Evolutionary conservation across 2,329 filamentous ascomycete genomes (phyloP).

Genomic region (Alternaria dauci): DNA sequence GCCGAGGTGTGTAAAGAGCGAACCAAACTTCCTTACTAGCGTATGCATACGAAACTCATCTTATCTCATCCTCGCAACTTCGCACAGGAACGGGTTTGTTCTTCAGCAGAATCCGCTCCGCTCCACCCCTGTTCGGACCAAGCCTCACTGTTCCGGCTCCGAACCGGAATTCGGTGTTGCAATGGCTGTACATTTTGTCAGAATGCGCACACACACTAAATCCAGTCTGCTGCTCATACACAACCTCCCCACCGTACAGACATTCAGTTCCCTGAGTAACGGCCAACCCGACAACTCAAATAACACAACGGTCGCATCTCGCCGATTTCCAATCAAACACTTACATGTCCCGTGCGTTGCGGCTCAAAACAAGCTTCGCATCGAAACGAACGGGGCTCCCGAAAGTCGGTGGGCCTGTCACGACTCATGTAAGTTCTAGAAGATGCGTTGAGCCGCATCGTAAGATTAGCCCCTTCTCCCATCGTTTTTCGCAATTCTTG

Average conservation of each 20-base stretch:
- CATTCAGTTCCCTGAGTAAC: neutral
- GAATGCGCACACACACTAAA: neutral
- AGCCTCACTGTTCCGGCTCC: conserved; percentile 3
- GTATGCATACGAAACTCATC: conserved; percentile 5
- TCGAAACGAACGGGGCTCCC: conserved; percentile 27
- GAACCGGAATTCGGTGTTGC: neutral
- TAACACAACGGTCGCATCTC: neutral
- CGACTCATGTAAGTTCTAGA: conserved; percentile 29
- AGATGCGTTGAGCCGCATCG: conserved; percentile 20
- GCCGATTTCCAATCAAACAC: neutral
- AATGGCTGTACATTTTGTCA: neutral
- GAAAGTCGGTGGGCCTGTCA: conserved; percentile 22
- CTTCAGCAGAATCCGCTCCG: conserved; percentile 4
- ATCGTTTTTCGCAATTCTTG: neutral
- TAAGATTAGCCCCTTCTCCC: conserved; percentile 17
- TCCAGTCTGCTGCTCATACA: neutral
- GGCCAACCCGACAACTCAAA: neutral
- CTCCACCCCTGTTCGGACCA: conserved; percentile 3
- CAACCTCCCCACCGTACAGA: neutral
- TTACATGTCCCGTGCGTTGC: neutral
- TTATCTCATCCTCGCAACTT: neutral
- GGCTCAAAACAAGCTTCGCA: conserved; percentile 14
- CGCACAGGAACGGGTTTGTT: neutral
- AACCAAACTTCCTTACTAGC: neutral
- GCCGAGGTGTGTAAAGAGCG: neutral